Conservation (phyloP, 805 yeast species). For the Blastobotrys robertii region DNA sequence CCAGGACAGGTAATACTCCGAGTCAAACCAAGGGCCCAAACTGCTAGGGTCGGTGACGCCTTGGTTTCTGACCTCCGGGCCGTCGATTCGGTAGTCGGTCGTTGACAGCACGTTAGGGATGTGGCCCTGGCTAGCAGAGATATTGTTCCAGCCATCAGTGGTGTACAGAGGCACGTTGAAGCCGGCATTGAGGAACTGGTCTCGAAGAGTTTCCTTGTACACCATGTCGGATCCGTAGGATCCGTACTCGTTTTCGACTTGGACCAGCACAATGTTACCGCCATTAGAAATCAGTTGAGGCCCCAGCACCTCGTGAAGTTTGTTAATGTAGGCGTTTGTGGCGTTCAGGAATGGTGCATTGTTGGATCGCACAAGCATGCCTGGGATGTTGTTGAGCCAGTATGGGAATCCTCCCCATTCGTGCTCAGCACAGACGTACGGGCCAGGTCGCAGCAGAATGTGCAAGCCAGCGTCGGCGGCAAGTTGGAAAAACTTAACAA, state of each 20-base stretch:
- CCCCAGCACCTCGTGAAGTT: background rate
- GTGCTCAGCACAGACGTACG: slow-evolving; percentile 4
- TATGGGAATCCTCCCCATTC: slow-evolving; percentile 6
- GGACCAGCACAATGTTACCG: slow-evolving; percentile 4
- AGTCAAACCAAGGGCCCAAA: slow-evolving; percentile 1
- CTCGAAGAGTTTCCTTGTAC: background rate
- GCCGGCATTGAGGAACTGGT: slow-evolving; percentile 2
- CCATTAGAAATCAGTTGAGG: background rate
- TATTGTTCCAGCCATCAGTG: slow-evolving; percentile 2
- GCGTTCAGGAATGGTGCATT: slow-evolving; percentile 1
- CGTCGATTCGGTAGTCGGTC: slow-evolving; percentile 1
- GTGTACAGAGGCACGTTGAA: slow-evolving; percentile 5
- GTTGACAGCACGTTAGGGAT: slow-evolving; percentile 1
- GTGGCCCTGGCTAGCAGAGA: background rate
- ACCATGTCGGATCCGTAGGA: background rate
- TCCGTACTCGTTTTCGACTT: slow-evolving; percentile 5
- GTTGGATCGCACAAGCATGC: slow-evolving; percentile 1
- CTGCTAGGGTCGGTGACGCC: background rate
- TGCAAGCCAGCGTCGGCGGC: slow-evolving; percentile 4
- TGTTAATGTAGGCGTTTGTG: background rate
- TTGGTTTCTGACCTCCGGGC: background rate
- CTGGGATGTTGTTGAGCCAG: slow-evolving; percentile 2
- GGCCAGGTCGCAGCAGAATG: slow-evolving; percentile 3
- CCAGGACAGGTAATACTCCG: slow-evolving; percentile 5
- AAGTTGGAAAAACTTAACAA: slow-evolving; percentile 1